Evolutionary conservation across 768 basidiomycete species (phyloP), one percentile per base, ranked within the genome.

Genomic region (Suillus weaverae): DNA sequence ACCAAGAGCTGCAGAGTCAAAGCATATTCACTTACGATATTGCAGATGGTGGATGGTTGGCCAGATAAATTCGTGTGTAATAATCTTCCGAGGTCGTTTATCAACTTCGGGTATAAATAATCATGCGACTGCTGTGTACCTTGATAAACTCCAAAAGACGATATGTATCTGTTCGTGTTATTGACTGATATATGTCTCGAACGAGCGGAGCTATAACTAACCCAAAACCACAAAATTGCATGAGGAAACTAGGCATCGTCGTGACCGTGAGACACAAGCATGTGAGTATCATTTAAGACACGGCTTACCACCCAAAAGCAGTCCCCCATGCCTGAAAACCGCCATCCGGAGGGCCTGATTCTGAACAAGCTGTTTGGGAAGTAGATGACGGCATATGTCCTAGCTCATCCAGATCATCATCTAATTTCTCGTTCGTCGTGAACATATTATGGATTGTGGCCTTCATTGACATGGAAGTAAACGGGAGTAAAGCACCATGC

Each of bases 61-160:
- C 65, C 43, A 78, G 69, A 56, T 75, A 75, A 13, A 64, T 67
- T 14, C 70, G 69, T 22, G 71, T 72, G 62, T 76, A 79, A 65
- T 70, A 78, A 71, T 76, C 77, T 77, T 60, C 16, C 26, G 22
- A n/a, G 14, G 73, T 73, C 22, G 11, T 63, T 62, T 33, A n/a
- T 63, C 33, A 30, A 26, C 33, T 63, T 33, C 11, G 39, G 51
- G 22, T 35, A n/a, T 7, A 7, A 36, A 22, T 8, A 4, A 14
- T 16, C 13, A 36, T 56, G 36, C 22, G 14, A 26, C 56, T 16
- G 22, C 5, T 38, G 54, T 1, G 13, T 36, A 69, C 74, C 74
- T 74, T 78, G 76, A 55, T 77, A 78, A 22, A 76, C 76, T 44
- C 77, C 77, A 53, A 73, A 78, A 4, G 73, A 69, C 18, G 68